Evolutionary conservation across 2,329 filamentous ascomycete species (phyloP), one percentile per base, ranked within the genome.

Genomic region (Tricladium varicosporioides): DNA sequence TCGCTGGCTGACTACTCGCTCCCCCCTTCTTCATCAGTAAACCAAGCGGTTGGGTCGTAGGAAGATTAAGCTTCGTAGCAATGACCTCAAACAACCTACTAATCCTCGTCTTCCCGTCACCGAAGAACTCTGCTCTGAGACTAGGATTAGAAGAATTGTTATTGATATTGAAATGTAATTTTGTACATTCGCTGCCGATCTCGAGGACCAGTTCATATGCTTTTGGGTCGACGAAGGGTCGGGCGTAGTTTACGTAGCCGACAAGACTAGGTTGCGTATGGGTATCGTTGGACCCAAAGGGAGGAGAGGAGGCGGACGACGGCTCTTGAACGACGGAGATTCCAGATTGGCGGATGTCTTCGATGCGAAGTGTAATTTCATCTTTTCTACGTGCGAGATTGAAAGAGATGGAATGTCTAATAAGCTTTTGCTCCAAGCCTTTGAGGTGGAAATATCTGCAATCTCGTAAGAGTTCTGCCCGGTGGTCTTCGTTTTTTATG

Each of bases 401-500:
- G 72, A 85, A 92, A 51, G 80, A 84, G 59, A 93, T 88, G 27
- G 83, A 73, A 71, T 92, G 89, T 0, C 89, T 84, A 45, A 97
- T 88, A 10, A 97, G 78, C 62, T 85, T 86, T 73, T 97, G 93
- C 74, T 97, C 93, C 0, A 97, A 76, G 0, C 91, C 92, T 69
- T 92, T 93, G 65, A 97, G 86, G 71, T 96, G 91, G 72, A 93
- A 97, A 72, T 97, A 97, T 52, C 90, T 86, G 60, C 91, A 94
- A 72, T 97, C 93, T 43, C 89, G 82, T 1, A 97, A 76, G 2
- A 97, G 80, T 57, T 89, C 84, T 18, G 83, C 79, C 15, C 93
- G 86, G 68, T 97, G 93, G 2, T 81, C 78, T 61, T 92, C 89
- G 70, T 86, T 81, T 53, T 85, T 81, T 58, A 97, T 90, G 18